Evolutionary conservation across 139 green algal genomes (phyloP), one percentile per base, ranked within the genome.

Genomic region (Chlorella sp.): DNA sequence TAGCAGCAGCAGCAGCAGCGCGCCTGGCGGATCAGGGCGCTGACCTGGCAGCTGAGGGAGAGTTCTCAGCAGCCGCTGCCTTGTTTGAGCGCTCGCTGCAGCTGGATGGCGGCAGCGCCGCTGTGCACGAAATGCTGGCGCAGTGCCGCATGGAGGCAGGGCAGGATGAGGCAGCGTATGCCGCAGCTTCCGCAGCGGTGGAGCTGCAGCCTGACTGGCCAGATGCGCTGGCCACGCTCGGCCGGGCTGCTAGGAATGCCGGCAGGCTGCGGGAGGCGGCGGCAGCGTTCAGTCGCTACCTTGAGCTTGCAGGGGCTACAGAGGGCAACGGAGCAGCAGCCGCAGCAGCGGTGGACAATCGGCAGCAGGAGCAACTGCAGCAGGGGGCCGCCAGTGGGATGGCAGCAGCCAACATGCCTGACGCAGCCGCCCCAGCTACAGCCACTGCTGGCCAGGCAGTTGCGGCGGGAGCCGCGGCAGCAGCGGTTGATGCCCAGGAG

Each of bases 91-190:
- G 69, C 6, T 6, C 70, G 40, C 40, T 60, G 51, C 51, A 60
- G 51, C 51, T 60, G 51, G 51, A 60, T 24, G 51, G 51, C 40
- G 28, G 38, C 36, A 14, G n/a, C n/a, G 81, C 48, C 24, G 81
- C 46, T 70, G 67, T 56, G 69, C 48, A 60, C 5, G 81, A 85
- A 56, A 85, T 85, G 81, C 81, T 85, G 38, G 69, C 81, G 26
- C 81, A 85, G 70, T 80, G 69, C 30, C 38, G 38, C 36, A 73
- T 85, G 81, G 81, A 78, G 73, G 69, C 28, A 28, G 81, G 69
- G 3, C 48, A 73, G 38, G 65, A 85, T 40, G 81, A 85, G 26
- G 68, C 13, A 4, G 81, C 81, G 0, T 85, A 62, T 30, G 40
- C 32, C 7, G 56, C 51, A 36, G 81, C 81, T 24, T 34, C 11